Evolutionary conservation across 1,139 yeast genomes (phyloP).

Genomic region (Wickerhamomyces sp.): DNA sequence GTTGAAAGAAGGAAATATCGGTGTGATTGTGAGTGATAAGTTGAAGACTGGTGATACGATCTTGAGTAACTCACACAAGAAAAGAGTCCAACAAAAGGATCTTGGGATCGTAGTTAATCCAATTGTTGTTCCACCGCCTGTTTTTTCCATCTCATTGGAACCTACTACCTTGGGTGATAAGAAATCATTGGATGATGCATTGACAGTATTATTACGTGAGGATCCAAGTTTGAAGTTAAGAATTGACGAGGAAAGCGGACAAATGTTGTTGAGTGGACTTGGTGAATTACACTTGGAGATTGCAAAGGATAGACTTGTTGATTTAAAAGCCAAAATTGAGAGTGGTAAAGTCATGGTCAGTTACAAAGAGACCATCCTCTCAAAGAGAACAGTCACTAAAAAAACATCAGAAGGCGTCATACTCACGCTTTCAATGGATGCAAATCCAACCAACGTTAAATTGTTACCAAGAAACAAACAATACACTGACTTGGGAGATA

Average conservation of each 20-base stretch:
- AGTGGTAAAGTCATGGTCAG: conserved; percentile 84
- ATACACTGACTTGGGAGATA: conserved; percentile 33
- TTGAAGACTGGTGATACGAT: conserved; percentile 90
- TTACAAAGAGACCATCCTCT: conserved; percentile 68
- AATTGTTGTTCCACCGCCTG: conserved; percentile 85
- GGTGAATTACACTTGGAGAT: conserved; percentile 80
- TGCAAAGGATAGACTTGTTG: conserved; percentile 72
- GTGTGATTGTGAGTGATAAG: conserved; percentile 61
- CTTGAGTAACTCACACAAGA: conserved; percentile 39
- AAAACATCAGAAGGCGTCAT: conserved; percentile 25
- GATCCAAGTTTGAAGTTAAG: conserved; percentile 71
- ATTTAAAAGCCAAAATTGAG: conserved; percentile 75
- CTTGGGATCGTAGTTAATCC: conserved; percentile 58
- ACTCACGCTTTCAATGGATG: conserved; percentile 40
- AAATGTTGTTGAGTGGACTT: conserved; percentile 87
- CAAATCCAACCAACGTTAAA: conserved; percentile 42
- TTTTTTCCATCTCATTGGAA: conserved; percentile 79
- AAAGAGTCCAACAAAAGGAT: conserved; percentile 35
- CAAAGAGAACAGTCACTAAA: conserved; percentile 20
- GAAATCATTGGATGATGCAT: conserved; percentile 60
- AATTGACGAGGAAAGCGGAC: conserved; percentile 84
- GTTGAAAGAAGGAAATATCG: conserved; percentile 77
- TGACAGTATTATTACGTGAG: conserved; percentile 63
- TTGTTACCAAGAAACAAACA: conserved; percentile 24
- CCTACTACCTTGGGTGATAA: conserved; percentile 82